phyloP scores from a whole-genome alignment of 495 filamentous ascomycete species.

The Articulospora tetracladia region DNA sequence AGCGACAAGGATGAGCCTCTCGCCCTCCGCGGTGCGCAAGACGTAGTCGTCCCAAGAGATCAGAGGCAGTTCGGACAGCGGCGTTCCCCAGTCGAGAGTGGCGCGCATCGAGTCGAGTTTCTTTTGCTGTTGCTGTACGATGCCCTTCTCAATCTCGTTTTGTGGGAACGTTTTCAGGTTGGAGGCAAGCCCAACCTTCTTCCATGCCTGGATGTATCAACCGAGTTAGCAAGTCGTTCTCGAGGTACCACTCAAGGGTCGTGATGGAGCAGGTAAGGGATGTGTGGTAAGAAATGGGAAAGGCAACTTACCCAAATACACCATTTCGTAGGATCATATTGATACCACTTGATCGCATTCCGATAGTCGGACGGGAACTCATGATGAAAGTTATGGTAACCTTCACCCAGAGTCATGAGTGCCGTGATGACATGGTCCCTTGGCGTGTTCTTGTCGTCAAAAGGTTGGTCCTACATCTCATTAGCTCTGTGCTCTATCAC shows the following conservation, averaged over 20 bases:
- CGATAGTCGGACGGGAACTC: conserved; percentile 31
- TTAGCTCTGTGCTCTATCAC: background rate
- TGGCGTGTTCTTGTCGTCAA: conserved; percentile 21
- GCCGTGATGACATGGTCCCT: conserved; percentile 27
- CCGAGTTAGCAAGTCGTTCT: background rate
- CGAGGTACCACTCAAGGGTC: too few species aligned
- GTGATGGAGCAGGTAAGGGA: too few species aligned
- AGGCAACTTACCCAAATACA: conserved; percentile 17
- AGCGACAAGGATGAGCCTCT: conserved; percentile 14
- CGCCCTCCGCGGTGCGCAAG: conserved; percentile 8
- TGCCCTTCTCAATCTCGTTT: conserved; percentile 23
- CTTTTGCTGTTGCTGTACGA: conserved; percentile 10
- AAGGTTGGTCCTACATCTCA: background rate
- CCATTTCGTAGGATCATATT: conserved; percentile 29
- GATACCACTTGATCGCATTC: conserved; percentile 30
- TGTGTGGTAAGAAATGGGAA: background rate
- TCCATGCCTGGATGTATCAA: conserved; percentile 9
- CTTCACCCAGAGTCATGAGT: conserved; percentile 28
- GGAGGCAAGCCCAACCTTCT: conserved; percentile 24
- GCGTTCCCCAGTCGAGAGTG: conserved; percentile 24
- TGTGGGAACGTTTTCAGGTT: conserved; percentile 23
- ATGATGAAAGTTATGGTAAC: conserved; percentile 33
- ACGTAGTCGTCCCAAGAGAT: conserved; percentile 24
- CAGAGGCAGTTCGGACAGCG: conserved; percentile 18
- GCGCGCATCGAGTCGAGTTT: conserved; percentile 16